These are phyloP conservation scores for Oemleria cerasiformis DNA, from an alignment of 306 rosid species.

Conservation along the genomic window DNA sequence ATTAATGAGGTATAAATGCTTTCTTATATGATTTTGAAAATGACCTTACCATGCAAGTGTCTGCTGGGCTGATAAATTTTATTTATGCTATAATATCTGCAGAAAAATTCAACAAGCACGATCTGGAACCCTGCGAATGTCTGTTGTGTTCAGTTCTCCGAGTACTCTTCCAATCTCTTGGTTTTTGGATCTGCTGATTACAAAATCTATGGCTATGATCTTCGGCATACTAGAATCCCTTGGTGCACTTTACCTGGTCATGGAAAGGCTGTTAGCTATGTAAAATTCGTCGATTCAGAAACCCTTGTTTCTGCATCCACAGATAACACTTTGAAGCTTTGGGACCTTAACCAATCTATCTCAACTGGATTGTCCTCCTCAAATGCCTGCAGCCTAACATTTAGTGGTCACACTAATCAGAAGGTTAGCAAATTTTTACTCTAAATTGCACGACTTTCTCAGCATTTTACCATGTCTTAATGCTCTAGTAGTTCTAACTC, in stretches of 20 bases:
- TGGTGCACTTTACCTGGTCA: conserved; percentile 72
- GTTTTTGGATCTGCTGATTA: conserved; percentile 73
- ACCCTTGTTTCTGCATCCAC: conserved; percentile 69
- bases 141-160: conserved; percentile 76
- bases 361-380: conserved; percentile 42
- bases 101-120: conserved; percentile 55
- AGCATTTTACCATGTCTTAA: background rate
- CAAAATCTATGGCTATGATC: conserved; percentile 69
- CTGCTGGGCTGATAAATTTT: no score
- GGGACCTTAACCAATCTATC: conserved; percentile 60
- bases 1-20: conserved; percentile 47
- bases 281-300: conserved; percentile 41
- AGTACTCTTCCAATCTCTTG: conserved; percentile 54
- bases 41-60: background rate
- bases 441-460: background rate
- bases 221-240: conserved; percentile 66
- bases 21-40: conserved; percentile 1
- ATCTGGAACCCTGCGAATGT: conserved; percentile 64
- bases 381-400: conserved; percentile 51
- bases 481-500: conserved; percentile 24
- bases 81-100: conserved; percentile 16
- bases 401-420: conserved; percentile 59
- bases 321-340: conserved; percentile 71
- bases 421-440: conserved; percentile 47
- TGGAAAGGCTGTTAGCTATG: conserved; percentile 53